Base-by-base conservation (phyloP, 129 eudicot genomes). In the Lonicera japonica region DNA sequence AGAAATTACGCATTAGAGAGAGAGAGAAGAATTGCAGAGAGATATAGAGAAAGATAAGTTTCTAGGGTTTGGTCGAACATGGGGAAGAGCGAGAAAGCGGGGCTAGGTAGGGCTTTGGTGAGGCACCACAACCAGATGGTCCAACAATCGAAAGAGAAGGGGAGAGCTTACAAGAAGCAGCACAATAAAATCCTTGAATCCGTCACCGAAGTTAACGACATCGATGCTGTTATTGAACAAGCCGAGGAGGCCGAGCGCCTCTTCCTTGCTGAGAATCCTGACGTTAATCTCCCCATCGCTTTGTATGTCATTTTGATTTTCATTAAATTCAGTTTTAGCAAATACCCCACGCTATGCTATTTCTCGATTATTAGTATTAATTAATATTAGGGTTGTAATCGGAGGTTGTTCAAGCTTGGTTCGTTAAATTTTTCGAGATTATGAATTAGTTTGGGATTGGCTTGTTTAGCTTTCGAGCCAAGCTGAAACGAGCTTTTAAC, bases 101-200 rank as follows among this genome's bases (percentile, higher is more conserved):
- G 70, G 61, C 72, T 87, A n/a, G 98, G 98, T 50, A 75, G 98
- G 65, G 83, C 91, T 66, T 77, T 92, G 67, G 95, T 92, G 73
- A 87, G 73, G 73, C 88, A 92, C 51, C 96, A 87, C 66, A 87
- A 85, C 71, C 86, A 87, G 7, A 87, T 84, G 94, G 68, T 92
- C 16, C 82, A 80, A 71, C 77, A 84, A 51, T 77, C 91, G 5
- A 87, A 84, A 29, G 98, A 92, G 52, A 92, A 87, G 54, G 98
- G 98, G 2, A 73, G 43, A 54, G 56, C 54, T 5, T 87, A 92
- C 74, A 68, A 66, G 21, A 70, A 62, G 67, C 94, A 83, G 55
- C 80, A 82, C 38, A 91, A 91, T 70, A 92, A 92, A 51, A 83
- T 87, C 5, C 83, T 92, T 5, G 90, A 84, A 81, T 92, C 99